Percentiles rank a stretch among this genome's conserved stretches.
These are phyloP conservation scores for Stemphylium lycopersici DNA, from an alignment of 2,329 filamentous ascomycete genomes.

Conservation along the genomic window DNA sequence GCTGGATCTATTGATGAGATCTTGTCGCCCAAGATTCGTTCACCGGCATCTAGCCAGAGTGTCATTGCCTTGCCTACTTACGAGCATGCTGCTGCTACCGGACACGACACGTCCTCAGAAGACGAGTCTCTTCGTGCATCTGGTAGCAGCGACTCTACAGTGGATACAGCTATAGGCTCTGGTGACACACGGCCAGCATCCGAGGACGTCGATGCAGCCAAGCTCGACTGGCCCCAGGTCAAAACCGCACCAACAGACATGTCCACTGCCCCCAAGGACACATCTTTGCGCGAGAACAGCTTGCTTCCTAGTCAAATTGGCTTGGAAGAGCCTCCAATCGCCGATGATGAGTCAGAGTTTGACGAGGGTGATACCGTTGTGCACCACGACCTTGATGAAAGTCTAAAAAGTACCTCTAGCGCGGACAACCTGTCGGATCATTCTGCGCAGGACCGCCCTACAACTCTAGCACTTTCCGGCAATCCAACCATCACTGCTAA, in stretches of 20 bases:
- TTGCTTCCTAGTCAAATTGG: neutral
- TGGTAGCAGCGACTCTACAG: neutral
- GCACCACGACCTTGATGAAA: slow-evolving; percentile 34
- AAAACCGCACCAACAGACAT: neutral
- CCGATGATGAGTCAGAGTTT: slow-evolving; percentile 39
- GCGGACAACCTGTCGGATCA: slow-evolving; percentile 6
- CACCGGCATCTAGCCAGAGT: neutral
- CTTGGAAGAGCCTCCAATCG: slow-evolving; percentile 5
- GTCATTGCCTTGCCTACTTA: neutral
- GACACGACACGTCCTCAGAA: neutral
- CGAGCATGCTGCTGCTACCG: neutral
- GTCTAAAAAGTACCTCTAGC: slow-evolving; percentile 3
- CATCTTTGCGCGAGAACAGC: neutral
- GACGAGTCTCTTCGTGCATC: slow-evolving; percentile 2
- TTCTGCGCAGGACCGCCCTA: slow-evolving; percentile 8
- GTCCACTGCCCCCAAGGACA: neutral
- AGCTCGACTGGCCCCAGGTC: neutral
- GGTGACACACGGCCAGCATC: neutral
- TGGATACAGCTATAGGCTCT: neutral
- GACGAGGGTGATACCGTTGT: slow-evolving; percentile 46
- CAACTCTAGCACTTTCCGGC: slow-evolving; percentile 15
- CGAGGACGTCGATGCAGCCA: neutral
- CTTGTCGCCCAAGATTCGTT: neutral
- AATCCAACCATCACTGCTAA: slow-evolving; percentile 29
- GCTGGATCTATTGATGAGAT: slow-evolving; percentile 2